Percentiles rank a stretch among this genome's conserved stretches.
Evolutionary conservation across 306 rosid genomes (phyloP).

Genomic region (Prunus kanzakura): DNA sequence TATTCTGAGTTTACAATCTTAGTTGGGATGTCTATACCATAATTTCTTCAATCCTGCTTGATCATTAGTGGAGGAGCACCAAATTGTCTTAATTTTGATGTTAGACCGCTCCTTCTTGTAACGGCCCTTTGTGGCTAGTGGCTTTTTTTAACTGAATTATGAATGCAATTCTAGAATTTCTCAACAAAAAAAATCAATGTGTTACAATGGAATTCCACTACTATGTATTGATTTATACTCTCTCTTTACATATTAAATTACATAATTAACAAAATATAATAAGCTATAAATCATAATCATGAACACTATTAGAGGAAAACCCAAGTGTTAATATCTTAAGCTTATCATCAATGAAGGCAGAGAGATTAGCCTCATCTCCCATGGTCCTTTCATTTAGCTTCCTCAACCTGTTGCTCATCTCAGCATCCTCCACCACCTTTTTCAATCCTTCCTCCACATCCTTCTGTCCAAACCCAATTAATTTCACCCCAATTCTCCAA

Average conservation of each 20-base stretch:
- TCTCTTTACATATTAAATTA: background rate
- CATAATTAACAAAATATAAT: background rate
- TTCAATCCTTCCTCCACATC: conserved; percentile 69
- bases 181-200: background rate
- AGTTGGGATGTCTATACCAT: too few relatives aligned
- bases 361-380: conserved; percentile 45
- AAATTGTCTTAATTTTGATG: too few relatives aligned
- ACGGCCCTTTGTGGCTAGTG: too few relatives aligned
- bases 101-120: too few relatives aligned
- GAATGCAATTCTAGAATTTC: too few relatives aligned
- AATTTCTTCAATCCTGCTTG: too few relatives aligned
- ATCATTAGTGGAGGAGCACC: too few relatives aligned
- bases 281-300: background rate
- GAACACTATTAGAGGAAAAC: background rate
- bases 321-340: conserved; percentile 17
- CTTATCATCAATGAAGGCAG: conserved; percentile 36
- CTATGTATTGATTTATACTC: background rate
- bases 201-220: background rate
- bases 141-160: too few relatives aligned
- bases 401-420: conserved; percentile 40
- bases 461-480: conserved; percentile 47
- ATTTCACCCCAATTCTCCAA: conserved; percentile 68
- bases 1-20: too few relatives aligned
- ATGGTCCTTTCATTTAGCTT: conserved; percentile 36
- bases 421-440: conserved; percentile 48